Conservation (phyloP, 169 alveolate species). For the Eimeria sp. region DNA sequence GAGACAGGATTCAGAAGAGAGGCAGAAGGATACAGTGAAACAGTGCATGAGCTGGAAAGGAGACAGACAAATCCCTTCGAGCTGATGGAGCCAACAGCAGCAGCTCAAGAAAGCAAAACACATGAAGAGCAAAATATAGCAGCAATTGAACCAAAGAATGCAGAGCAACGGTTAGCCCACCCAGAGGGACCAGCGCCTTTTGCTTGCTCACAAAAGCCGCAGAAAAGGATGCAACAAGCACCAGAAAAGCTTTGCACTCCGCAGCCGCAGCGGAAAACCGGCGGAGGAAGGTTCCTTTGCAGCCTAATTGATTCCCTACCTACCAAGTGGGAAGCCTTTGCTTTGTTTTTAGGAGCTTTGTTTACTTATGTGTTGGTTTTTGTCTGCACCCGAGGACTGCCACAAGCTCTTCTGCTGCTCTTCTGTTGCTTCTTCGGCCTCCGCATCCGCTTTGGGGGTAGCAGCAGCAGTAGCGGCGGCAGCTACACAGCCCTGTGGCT, state of each 20-base stretch:
- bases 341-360: constrained; percentile 11
- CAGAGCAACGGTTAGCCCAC: background rate
- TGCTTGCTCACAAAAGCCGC: background rate
- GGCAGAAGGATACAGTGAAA: background rate
- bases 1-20: background rate
- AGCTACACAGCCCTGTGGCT: constrained; percentile 65
- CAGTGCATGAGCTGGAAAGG: background rate
- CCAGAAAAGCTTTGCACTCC: no score
- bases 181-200: background rate
- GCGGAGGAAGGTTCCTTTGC: background rate
- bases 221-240: background rate
- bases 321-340: constrained; percentile 38
- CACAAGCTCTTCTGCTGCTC: constrained; percentile 36
- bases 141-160: background rate
- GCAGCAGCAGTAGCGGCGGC: constrained; percentile 61
- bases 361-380: background rate
- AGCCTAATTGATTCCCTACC: background rate
- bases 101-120: background rate
- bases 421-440: constrained; percentile 53
- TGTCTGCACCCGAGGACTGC: constrained; percentile 1
- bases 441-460: constrained; percentile 28
- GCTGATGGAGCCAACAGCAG: background rate
- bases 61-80: background rate
- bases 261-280: background rate
- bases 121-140: background rate